These are phyloP conservation scores for Aspergillus sclerotialis DNA, from an alignment of 2,329 filamentous ascomycete species.

Conservation along the genomic window DNA sequence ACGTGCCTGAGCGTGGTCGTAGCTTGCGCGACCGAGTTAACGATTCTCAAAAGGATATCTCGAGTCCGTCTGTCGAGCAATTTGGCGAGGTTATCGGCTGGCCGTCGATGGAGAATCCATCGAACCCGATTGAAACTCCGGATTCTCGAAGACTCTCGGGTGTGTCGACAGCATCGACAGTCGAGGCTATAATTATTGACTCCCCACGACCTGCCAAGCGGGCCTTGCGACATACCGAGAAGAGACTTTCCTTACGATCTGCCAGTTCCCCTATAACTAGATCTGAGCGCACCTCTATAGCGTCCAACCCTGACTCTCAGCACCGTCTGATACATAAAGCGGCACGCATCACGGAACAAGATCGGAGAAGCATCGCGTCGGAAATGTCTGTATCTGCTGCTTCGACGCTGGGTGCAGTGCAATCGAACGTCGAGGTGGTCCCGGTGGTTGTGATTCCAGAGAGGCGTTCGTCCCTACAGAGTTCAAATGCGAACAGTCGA, in stretches of 20 bases:
- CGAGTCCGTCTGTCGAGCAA: conserved; percentile 38
- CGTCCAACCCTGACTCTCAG: conserved; percentile 36
- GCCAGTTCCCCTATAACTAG: conserved; percentile 38
- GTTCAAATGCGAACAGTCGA: conserved; percentile 30
- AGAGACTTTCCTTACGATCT: conserved; percentile 45
- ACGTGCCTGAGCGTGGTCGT: conserved; percentile 15
- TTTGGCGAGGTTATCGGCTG: conserved; percentile 46
- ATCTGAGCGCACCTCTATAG: conserved; percentile 40
- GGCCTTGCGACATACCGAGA: conserved; percentile 48
- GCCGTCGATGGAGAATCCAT: conserved; percentile 31
- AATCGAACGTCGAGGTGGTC: conserved; percentile 33
- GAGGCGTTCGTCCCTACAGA: conserved; percentile 38
- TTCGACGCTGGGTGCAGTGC: conserved; percentile 21
- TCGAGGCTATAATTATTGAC: conserved; percentile 51
- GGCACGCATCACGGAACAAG: conserved; percentile 42
- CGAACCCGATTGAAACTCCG: conserved; percentile 18
- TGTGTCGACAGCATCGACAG: conserved; percentile 47
- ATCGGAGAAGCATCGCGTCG: conserved; percentile 37
- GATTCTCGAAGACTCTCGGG: conserved; percentile 40
- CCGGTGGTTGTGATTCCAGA: conserved; percentile 44
- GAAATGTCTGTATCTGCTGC: conserved; percentile 32
- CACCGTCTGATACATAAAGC: conserved; percentile 47
- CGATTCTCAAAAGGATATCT: conserved; percentile 17
- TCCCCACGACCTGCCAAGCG: conserved; percentile 39
- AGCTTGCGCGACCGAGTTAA: conserved; percentile 27